Evolutionary conservation across 768 basidiomycete species (phyloP), one percentile per base, ranked within the genome.

Genomic region (Lentinula edodes): DNA sequence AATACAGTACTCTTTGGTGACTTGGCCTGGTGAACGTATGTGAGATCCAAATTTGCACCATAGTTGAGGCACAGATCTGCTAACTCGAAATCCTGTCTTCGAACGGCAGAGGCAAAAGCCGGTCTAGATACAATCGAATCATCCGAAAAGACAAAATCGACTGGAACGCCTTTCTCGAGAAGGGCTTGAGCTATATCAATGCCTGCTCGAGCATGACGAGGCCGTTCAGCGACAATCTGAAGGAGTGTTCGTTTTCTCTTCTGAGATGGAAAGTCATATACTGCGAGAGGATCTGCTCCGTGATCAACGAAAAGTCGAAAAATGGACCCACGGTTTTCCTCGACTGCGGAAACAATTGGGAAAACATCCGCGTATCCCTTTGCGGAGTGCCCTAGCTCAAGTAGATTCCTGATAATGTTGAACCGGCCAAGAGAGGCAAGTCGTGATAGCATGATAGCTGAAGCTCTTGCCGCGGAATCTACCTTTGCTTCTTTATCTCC

Each of bases 311-410:
- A 48, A 6, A 63, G 53, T 50, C 60, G 63, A 45, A 63, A 63
- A 15, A 61, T 46, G 6, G 63, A 13, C 7, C 52, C 55, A 28
- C 52, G 52, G 28, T 63, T 63, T 39, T 48, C 36, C 45, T 52
- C 60, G 20, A 61, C 63, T 42, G 63, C 63, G 9, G 60, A 58
- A 5, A 63, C 54, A 51, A 61, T 60, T 6, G 62, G 62, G 23
- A 23, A 60, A 18, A 10, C 18, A 36, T 15, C 12, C 16, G 35
- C 53, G n/a, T 36, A 38, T 7, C 63, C 63, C 34, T 63, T 41
- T 12, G 60, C 63, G 5, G 60, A 52, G 48, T 61, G 58, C 41
- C 60, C 63, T 6, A 63, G 35, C 13, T 41, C 20, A 35, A 63
- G 63, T 6, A 63, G 45, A 13, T 38, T 38, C 7, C 56, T 53